Evolutionary conservation across 192 early-diverging fungal genomes (phyloP), one percentile per base, ranked within the genome.

Genomic region (Rhizoclosmatium sp.): DNA sequence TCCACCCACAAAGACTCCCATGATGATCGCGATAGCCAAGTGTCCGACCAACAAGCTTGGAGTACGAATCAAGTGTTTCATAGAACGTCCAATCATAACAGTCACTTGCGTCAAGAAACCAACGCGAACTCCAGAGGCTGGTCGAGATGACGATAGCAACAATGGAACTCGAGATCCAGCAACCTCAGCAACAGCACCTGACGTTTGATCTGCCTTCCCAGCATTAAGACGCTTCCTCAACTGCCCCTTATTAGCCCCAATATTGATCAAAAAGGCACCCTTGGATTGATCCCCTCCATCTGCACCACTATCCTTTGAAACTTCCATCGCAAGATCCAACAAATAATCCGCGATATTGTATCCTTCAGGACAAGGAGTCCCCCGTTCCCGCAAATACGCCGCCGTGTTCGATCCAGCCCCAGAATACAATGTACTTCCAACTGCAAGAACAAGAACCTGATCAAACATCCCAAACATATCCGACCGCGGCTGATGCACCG

Each of bases 391-490:
- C 80, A 92, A 89, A 70, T 87, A 88, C 41, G 76, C 65, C 69
- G 85, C 80, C 5, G 87, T 69, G 0, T 73, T 83, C 16, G 78
- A 76, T 3, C 86, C 85, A 0, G 86, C 77, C 19, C 93, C 94
- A 77, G 84, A 87, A 69, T 92, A 94, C 41, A 93, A 84, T 3
- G 85, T 69, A 16, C 84, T 74, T 14, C 95, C 95, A 23, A 84
- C 87, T 61, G 91, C 85, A 49, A 96, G 78, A 59, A 97, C 78
- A 45, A 95, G 87, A 3, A 96, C 89, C 70, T 93, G 89, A 86
- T 96, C 94, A 82, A 97, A 96, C 40, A 93, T 84, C 21, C 87
- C 86, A 84, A 92, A 96, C 59, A 95, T 89, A 67, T 94, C 91
- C 3, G 92, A 93, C 54, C 89, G 88, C 23, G 96, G 96, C 82